Conservation (phyloP, 2,329 filamentous ascomycete species). For the Cladobotryum mycophilum region DNA sequence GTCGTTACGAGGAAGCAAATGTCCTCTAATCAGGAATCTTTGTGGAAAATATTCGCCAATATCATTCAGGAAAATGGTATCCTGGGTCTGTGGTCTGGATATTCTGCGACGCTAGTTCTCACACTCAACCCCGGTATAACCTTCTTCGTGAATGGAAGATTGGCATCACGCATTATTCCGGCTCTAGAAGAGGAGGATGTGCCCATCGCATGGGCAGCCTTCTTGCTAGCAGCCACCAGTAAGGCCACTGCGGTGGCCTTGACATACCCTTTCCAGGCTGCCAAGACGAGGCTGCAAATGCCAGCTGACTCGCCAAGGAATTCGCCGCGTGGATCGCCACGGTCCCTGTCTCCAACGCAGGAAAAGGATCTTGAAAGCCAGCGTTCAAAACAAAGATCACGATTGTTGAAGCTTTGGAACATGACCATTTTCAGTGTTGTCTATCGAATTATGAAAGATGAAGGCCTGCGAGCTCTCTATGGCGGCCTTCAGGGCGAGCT, state of each 20-base stretch:
- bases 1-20: constrained; percentile 80
- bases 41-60: constrained; percentile 52
- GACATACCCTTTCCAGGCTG: constrained; percentile 81
- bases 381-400: constrained; percentile 7
- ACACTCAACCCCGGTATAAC: constrained; percentile 84
- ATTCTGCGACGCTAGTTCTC: constrained; percentile 71
- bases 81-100: constrained; percentile 79
- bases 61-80: constrained; percentile 67
- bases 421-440: constrained; percentile 59
- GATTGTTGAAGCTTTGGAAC: constrained; percentile 21
- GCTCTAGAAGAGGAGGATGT: constrained; percentile 38
- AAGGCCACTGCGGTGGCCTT: constrained; percentile 70
- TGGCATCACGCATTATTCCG: constrained; percentile 55
- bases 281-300: constrained; percentile 73
- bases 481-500: constrained; percentile 71
- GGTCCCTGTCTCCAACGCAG: constrained; percentile 10
- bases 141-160: constrained; percentile 70
- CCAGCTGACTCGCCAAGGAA: constrained; percentile 28
- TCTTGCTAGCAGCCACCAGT: constrained; percentile 62
- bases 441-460: constrained; percentile 48
- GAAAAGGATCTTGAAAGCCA: constrained; percentile 7
- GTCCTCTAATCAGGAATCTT: constrained; percentile 40
- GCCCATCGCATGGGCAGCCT: constrained; percentile 33
- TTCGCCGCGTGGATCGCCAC: constrained; percentile 34
- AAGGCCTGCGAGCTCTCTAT: constrained; percentile 67